Conservation (phyloP, 2,329 filamentous ascomycete genomes). For the Colletotrichum euphorbiae region DNA sequence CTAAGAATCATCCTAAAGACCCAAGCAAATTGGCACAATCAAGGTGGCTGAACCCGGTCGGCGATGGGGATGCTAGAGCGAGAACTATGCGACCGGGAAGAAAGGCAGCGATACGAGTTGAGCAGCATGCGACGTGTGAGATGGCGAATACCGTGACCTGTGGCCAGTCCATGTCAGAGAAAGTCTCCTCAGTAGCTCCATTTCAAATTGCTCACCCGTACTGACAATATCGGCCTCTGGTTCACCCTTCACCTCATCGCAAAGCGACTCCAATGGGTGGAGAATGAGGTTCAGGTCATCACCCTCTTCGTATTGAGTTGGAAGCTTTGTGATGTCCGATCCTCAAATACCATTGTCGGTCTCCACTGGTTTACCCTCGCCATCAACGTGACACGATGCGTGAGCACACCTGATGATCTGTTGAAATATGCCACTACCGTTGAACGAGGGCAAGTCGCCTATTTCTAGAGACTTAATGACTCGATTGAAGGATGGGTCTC, state of each 20-base stretch:
- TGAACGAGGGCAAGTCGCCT: neutral
- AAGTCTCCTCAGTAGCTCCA: neutral
- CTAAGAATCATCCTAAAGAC: too few species aligned
- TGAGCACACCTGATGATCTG: neutral
- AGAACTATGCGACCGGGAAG: neutral
- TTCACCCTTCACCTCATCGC: neutral
- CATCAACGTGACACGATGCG: neutral
- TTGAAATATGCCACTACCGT: neutral
- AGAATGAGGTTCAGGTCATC: neutral
- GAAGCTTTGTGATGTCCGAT: neutral
- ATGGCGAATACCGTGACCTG: neutral
- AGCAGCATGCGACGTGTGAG: too few species aligned
- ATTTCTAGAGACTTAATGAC: neutral
- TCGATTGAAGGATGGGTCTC: neutral
- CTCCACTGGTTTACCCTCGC: neutral
- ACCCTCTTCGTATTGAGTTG: too few species aligned
- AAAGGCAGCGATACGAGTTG: neutral
- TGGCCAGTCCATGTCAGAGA: neutral
- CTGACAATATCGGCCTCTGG: slow-evolving; percentile 12
- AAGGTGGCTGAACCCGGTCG: neutral
- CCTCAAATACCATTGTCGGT: neutral
- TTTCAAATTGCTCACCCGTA: neutral
- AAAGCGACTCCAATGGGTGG: neutral
- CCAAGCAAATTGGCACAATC: neutral
- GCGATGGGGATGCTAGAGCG: neutral